These are phyloP conservation scores for Penicillium bialowiezense DNA, from an alignment of 495 filamentous ascomycete species.

Conservation along the genomic window DNA sequence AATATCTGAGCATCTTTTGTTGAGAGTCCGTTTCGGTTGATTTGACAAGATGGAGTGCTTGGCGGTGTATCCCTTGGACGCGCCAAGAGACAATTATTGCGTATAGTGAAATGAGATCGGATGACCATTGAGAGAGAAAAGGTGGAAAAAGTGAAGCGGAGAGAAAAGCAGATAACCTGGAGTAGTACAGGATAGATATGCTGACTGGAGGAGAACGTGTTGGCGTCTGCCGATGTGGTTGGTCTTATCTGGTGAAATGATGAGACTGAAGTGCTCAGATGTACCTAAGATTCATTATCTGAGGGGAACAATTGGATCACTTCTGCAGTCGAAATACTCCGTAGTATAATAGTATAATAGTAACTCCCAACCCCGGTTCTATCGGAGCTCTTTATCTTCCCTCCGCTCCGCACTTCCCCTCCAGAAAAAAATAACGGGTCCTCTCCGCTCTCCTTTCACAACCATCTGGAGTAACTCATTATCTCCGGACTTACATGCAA, in stretches of 20 bases:
- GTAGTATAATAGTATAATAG: too few species aligned
- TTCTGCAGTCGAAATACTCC: neutral
- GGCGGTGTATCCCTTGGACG: conserved; percentile 7
- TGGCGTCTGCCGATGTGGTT: conserved; percentile 28
- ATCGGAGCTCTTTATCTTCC: neutral
- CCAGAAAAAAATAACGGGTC: conserved; percentile 11
- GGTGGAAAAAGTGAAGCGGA: too few species aligned
- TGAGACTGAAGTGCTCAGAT: conserved; percentile 4
- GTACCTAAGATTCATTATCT: neutral
- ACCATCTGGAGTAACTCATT: conserved; percentile 3
- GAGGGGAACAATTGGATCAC: neutral
- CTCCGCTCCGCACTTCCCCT: conserved; percentile 6
- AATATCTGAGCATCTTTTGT: conserved; percentile 7
- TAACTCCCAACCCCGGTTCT: neutral
- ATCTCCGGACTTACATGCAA: conserved; percentile 32
- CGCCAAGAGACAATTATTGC: conserved; percentile 8
- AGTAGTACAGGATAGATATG: neutral
- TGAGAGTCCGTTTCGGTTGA: neutral
- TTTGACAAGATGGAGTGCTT: conserved; percentile 3
- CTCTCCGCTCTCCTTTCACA: neutral
- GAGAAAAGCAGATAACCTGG: too few species aligned
- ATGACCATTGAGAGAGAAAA: neutral
- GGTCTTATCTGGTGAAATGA: conserved; percentile 33
- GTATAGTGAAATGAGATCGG: neutral
- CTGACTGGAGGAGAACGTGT: conserved; percentile 32